These are phyloP conservation scores for Rhododendron williamsianum DNA, from an alignment of 148 eudicot genomes.

Conservation along the genomic window DNA sequence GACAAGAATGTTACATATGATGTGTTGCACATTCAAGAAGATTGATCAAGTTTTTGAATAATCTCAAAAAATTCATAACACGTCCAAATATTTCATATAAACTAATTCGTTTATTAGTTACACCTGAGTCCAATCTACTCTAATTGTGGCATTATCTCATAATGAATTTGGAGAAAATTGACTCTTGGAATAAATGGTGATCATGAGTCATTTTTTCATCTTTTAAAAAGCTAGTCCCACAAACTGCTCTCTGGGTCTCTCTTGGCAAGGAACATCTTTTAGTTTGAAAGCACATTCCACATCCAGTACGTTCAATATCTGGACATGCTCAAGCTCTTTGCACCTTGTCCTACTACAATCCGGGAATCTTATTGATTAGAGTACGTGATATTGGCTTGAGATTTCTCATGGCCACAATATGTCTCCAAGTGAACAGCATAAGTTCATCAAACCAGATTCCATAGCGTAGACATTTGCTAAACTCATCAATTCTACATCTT, in stretches of 20 bases:
- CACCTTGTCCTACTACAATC: neutral
- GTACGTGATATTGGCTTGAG: neutral
- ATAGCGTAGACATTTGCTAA: neutral
- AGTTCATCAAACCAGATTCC: neutral
- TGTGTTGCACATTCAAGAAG: neutral
- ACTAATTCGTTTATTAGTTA: neutral
- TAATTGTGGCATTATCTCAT: neutral
- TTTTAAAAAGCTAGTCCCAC: neutral
- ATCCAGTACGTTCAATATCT: neutral
- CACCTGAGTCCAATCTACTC: neutral
- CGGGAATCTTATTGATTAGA: neutral
- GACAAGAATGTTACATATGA: neutral
- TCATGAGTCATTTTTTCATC: neutral
- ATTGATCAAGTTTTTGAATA: neutral
- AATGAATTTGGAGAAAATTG: neutral
- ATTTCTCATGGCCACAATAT: neutral
- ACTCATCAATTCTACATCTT: neutral
- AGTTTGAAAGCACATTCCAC: neutral
- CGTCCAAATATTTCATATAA: neutral
- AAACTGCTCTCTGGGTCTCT: no score
- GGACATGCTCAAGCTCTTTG: neutral
- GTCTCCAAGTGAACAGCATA: neutral
- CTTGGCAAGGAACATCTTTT: no score
- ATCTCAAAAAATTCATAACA: neutral
- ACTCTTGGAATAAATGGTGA: neutral